Conservation (phyloP, 805 yeast genomes). For the Kuraishia floccosa region DNA sequence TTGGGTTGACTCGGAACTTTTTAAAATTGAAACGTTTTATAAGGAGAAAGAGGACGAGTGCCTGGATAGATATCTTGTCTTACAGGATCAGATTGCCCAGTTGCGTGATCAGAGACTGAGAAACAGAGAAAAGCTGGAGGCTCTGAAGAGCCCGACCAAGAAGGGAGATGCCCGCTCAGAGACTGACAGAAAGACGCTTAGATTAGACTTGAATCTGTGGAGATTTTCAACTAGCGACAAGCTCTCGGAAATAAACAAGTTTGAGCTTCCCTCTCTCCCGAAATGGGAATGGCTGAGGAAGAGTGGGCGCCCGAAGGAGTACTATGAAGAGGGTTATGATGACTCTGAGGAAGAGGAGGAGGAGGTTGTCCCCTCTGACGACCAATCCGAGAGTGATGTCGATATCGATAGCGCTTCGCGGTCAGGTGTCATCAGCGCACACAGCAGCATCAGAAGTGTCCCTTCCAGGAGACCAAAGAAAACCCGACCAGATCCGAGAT, state of each 20-base stretch:
- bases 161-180: not conserved
- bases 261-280: conserved; percentile 31
- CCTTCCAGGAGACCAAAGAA: too few species aligned
- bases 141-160: not conserved
- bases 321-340: conserved; percentile 19
- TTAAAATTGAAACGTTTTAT: conserved; percentile 52
- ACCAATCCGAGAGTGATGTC: not conserved
- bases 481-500: too few species aligned
- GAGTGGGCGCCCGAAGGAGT: conserved; percentile 19
- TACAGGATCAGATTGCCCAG: conserved; percentile 62
- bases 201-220: not conserved
- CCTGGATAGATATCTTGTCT: conserved; percentile 41
- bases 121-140: conserved; percentile 10
- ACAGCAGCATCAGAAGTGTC: too few species aligned
- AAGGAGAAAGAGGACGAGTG: conserved; percentile 48
- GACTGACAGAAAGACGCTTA: not conserved
- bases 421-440: too few species aligned
- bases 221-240: not conserved
- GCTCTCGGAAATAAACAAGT: conserved; percentile 13
- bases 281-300: conserved; percentile 19
- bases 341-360: too few species aligned
- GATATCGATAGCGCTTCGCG: conserved; percentile 4
- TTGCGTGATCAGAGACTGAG: conserved; percentile 38
- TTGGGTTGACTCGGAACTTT: conserved; percentile 58
- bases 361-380: too few species aligned